A percentile compares a stretch with the other conserved stretches of the same genome.
Conservation (phyloP, 768 basidiomycete genomes). For the Cubamyces sp. region DNA sequence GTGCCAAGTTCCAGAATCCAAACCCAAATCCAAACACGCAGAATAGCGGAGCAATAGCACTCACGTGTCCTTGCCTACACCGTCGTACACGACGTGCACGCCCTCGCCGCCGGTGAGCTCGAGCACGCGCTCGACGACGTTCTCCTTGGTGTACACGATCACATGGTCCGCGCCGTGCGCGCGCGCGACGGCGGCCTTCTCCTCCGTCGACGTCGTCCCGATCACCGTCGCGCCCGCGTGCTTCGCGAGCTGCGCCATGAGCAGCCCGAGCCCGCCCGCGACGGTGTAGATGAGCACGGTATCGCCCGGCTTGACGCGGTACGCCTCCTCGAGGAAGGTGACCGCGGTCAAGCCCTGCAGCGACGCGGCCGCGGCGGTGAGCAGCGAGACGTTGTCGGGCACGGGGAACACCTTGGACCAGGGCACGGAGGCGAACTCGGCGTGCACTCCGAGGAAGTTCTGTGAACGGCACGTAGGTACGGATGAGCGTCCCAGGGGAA, state of each 20-base stretch:
- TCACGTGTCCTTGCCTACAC: slow-evolving; percentile 96
- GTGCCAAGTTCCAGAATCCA: no score
- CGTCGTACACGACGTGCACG: slow-evolving; percentile 89
- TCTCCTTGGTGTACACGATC: slow-evolving; percentile 76
- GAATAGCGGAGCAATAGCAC: slow-evolving; percentile 33
- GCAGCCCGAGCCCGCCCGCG: slow-evolving; percentile 84
- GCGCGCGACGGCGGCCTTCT: slow-evolving; percentile 83
- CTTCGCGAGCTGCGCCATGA: slow-evolving; percentile 71
- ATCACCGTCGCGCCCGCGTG: slow-evolving; percentile 85
- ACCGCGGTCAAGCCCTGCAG: slow-evolving; percentile 82
- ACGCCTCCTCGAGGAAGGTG: slow-evolving; percentile 81
- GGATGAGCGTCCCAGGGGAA: background rate
- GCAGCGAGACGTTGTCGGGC: slow-evolving; percentile 61
- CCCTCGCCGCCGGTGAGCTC: slow-evolving; percentile 80
- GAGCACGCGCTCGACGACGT: slow-evolving; percentile 72
- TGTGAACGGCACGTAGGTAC: background rate
- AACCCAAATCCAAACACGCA: background rate
- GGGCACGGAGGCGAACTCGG: slow-evolving; percentile 72
- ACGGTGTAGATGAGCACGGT: slow-evolving; percentile 86
- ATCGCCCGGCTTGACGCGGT: slow-evolving; percentile 80
- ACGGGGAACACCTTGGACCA: slow-evolving; percentile 67
- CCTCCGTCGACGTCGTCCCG: slow-evolving; percentile 85
- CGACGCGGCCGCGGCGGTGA: slow-evolving; percentile 65
- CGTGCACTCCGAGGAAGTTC: slow-evolving; percentile 51
- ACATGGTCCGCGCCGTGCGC: slow-evolving; percentile 85